Evolutionary conservation across 2,329 filamentous ascomycete species (phyloP), one percentile per base, ranked within the genome.

Genomic region (Ilyonectria sp.): DNA sequence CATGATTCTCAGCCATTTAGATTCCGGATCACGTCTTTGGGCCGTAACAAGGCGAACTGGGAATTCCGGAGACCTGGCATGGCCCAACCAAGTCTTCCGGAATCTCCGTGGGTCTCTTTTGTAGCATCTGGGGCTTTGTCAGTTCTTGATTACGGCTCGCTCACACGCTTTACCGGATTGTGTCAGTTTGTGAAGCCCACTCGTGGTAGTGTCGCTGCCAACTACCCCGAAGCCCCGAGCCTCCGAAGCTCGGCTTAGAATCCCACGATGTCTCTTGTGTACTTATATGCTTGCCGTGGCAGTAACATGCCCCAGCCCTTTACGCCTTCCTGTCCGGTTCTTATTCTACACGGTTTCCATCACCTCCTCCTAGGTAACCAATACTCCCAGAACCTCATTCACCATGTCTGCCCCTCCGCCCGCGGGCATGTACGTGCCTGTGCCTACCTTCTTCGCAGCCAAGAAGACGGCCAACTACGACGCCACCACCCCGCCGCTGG

Each of bases 381-480:
- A 21, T 44, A 31, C 29, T 15, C 29, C 4, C 40, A 10, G 10
- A 43, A 33, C 6, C 19, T 10, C 40, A 13, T 26, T n/a, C 26
- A 60, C n/a, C 49, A 78, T 80, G 78, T 65, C 74, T 37, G 52
- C 74, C 50, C 63, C 79, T 67, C 87, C 87, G 46, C 86, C 87
- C 31, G 83, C 85, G 50, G 88, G 88, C 69, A 85, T 90, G 73
- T 89, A 87, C 74, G 87, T 90, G 65, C 87, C 87, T 49, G 85
- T 90, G 49, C 90, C 90, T 6, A 92, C 90, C 56, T 92, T 92
- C 83, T 92, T 91, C 82, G 85, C 71, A 44, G 63, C 74, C 33
- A 85, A 79, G 72, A 82, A 75, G 54, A 75, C 82, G 6, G 76
- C 84, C 33, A 76, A 81, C 54, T 85, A 84, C 66, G 79, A 83